phyloP scores from a whole-genome alignment of 441 rosid genomes.

The Biscutella auriculata region DNA sequence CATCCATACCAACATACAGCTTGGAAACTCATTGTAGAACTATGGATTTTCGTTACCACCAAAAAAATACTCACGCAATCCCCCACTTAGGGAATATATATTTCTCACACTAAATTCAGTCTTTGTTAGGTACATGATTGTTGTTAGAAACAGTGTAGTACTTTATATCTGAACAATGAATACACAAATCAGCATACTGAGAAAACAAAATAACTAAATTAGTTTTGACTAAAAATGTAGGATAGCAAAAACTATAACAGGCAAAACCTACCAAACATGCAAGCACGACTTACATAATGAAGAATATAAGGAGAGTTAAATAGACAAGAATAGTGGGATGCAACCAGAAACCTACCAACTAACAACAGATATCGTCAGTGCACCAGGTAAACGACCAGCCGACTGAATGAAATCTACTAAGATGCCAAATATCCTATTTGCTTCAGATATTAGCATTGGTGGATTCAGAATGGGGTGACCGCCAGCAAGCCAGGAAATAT shows the following conservation, averaged over 20 bases:
- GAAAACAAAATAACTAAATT: too few species aligned
- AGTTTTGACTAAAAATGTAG: too few species aligned
- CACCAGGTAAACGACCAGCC: constrained; percentile 54
- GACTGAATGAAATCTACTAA: constrained; percentile 59
- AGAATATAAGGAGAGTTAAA: constrained; percentile 5
- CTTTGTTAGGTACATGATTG: too few species aligned
- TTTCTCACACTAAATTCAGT: too few species aligned
- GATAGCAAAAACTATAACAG: too few species aligned
- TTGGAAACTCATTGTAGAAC: too few species aligned
- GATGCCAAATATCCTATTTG: constrained; percentile 46
- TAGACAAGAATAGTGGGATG: constrained; percentile 10
- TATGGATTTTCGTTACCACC: too few species aligned
- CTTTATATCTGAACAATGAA: too few species aligned
- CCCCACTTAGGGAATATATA: too few species aligned
- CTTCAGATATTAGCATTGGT: constrained; percentile 56
- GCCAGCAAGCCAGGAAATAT: constrained; percentile 67
- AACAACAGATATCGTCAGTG: constrained; percentile 53
- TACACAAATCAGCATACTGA: too few species aligned
- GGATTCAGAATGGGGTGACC: constrained; percentile 77
- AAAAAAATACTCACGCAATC: too few species aligned
- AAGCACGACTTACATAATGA: constrained; percentile 1
- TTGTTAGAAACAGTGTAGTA: too few species aligned
- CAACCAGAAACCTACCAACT: constrained; percentile 65
- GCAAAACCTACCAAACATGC: background rate
- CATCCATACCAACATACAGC: background rate